Evolutionary conservation across 2,329 filamentous ascomycete species (phyloP), one percentile per base, ranked within the genome.

Genomic region (Sclerotinia borealis): DNA sequence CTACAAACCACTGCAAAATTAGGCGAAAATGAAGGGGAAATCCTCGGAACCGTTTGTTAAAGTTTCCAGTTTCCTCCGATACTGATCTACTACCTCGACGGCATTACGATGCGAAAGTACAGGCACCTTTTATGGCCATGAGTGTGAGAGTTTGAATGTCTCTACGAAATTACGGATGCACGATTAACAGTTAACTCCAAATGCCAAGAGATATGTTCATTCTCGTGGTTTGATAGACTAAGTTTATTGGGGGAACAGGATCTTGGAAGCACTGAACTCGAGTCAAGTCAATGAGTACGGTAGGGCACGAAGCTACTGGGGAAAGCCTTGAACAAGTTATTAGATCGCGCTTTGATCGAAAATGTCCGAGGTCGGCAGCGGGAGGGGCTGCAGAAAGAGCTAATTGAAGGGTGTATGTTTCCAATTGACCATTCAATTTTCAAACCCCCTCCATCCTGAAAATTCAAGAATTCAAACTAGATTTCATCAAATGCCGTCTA

Each of bases 11-110:
- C 11, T 2, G 19, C 22, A 48, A 39, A 34, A 22, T 43, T 45
- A 56, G 29, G 54, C 54, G 54, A 56, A 22, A 56, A 56, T 56
- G 54, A 56, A 56, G 54, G 54, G 54, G 54, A 22, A 45, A 56
- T 56, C 39, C 54, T 45, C 34, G 54, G n/a, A 45, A 11, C 13
- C 54, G 27, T 45, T 56, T 17, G 15, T 34, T 22, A 22, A 31
- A 29, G 36, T 54, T 54, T 54, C 36, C 51, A 41, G 8, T 54
- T 39, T 27, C 36, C 34, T 37, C 50, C 50, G 11, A 37, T 36
- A 34, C 34, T 22, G 39, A 37, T 52, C 31, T 52, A 25, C 25
- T n/a, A 55, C 25, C 51, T 41, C 37, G 25, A 55, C 52, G 37
- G 25, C 25, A 25, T 55, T n/a, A 15, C 22, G 36, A 37, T 22